Base-by-base conservation (phyloP, 306 rosid genomes). In the Lathyrus oleraceus region DNA sequence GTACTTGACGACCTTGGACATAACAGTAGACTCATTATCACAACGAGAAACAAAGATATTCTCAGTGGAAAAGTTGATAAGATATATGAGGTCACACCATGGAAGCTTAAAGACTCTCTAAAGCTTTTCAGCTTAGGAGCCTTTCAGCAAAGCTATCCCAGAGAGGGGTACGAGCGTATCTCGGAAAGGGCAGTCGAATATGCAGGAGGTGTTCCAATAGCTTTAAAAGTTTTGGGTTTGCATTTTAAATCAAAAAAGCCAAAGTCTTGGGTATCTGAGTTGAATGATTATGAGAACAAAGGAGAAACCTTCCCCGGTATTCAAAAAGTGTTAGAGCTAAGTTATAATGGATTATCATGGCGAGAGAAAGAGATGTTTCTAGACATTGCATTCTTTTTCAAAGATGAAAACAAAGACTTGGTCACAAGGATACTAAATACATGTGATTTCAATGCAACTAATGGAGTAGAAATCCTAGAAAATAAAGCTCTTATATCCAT, bases 381-480 rank as follows among this genome's bases (percentile, higher is more conserved):
- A 5, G 76, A 79, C 14, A 53, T 81, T 42, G 81, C 75, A 43
- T 76, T 66, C 8, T 81, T 81, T 23, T 71, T 65, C 14, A 23
- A 5, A 25, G 78, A 21, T 2, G 38, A 65, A 69, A 0, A 16
- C 0, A 25, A 43, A 66, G 49, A 76, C 6, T 0, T 4, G 5
- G 71, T 17, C 3, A 12, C 1, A 16, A 59, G 10, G 20, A 8
- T 81, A 54, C 8, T 76, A 5, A 30, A 76, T 72, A 69, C 76
- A 1, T 81, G n/a, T 72, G 79, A 14, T 10, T 68, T 76, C 8
- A 5, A 10, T 0, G 60, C 79, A 10, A 6, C 2, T 12, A 48
- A 5, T n/a, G 85, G 79, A 25, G 8, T 81, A 28, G 27, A 36
- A 0, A 2, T n/a, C 47, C 79, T 81, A 5, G 16, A 9, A 54